phyloP scores from a whole-genome alignment of 2,329 filamentous ascomycete genomes.

The Rhynchosporium graminicola region DNA sequence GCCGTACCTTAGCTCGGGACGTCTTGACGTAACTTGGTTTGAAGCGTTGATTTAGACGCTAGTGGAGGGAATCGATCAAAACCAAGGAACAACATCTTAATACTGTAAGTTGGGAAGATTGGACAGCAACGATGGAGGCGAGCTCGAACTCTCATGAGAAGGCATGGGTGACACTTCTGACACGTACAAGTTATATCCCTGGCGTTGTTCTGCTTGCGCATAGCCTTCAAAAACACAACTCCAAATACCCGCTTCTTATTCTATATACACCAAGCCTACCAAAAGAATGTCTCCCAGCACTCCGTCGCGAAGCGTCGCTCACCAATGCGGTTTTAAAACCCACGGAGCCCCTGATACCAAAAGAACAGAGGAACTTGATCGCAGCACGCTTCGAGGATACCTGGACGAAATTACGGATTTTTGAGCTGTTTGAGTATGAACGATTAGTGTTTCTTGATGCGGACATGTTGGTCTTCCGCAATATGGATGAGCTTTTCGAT shows the following conservation, averaged over 20 bases:
- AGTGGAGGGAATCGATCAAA: not conserved
- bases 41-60: not conserved
- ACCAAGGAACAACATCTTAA: not conserved
- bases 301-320: conserved; percentile 66
- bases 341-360: conserved; percentile 72
- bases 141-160: conserved; percentile 12
- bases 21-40: not conserved
- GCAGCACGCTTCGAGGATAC: conserved; percentile 83
- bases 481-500: conserved; percentile 90
- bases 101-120: not conserved
- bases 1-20: not conserved
- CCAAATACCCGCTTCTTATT: conserved; percentile 74
- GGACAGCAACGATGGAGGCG: not conserved
- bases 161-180: conserved; percentile 79
- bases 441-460: conserved; percentile 80
- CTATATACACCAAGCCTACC: conserved; percentile 78
- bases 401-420: conserved; percentile 82
- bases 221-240: conserved; percentile 63
- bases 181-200: conserved; percentile 74
- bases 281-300: conserved; percentile 44
- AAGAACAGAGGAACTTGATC: conserved; percentile 54
- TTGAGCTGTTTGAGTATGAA: conserved; percentile 69
- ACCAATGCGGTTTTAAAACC: conserved; percentile 64
- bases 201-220: conserved; percentile 78
- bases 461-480: conserved; percentile 78